Conservation (phyloP, 306 rosid species). For the Geum urbanum region DNA sequence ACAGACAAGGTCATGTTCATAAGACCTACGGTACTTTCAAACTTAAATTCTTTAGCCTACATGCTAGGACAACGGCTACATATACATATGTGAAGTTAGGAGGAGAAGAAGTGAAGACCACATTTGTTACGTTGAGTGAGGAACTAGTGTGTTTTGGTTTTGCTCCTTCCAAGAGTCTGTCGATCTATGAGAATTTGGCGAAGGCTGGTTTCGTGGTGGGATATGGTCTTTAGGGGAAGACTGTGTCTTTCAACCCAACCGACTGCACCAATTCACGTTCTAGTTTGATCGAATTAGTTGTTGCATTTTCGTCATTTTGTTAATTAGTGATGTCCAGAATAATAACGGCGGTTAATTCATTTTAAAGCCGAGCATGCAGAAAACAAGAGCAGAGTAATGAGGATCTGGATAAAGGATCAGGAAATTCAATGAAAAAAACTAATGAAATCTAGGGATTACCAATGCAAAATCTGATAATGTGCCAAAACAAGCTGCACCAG, state of each 20-base stretch:
- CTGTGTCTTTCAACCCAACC: conserved; percentile 37
- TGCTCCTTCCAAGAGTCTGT: rapidly evolving
- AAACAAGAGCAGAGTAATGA: no score
- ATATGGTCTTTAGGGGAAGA: conserved; percentile 30
- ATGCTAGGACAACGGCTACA: no score
- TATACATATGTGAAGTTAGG: conserved; percentile 2
- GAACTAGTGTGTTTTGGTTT: conserved; percentile 45
- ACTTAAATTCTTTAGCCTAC: no score
- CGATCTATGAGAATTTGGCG: conserved; percentile 49
- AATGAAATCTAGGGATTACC: background rate
- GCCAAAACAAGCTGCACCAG: background rate
- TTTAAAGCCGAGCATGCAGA: background rate
- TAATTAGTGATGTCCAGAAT: background rate
- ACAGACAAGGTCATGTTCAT: background rate
- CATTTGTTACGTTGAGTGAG: conserved; percentile 26
- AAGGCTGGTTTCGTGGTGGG: conserved; percentile 52
- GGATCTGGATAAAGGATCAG: background rate
- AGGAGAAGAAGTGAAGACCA: background rate
- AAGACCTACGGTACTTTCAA: background rate
- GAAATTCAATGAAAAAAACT: background rate
- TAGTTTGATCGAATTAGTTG: background rate
- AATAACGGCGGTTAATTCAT: background rate
- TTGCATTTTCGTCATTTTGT: background rate
- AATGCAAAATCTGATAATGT: background rate
- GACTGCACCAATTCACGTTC: conserved; percentile 38